Conservation (phyloP, 345 rosid genomes). For the Brassica cretica region DNA sequence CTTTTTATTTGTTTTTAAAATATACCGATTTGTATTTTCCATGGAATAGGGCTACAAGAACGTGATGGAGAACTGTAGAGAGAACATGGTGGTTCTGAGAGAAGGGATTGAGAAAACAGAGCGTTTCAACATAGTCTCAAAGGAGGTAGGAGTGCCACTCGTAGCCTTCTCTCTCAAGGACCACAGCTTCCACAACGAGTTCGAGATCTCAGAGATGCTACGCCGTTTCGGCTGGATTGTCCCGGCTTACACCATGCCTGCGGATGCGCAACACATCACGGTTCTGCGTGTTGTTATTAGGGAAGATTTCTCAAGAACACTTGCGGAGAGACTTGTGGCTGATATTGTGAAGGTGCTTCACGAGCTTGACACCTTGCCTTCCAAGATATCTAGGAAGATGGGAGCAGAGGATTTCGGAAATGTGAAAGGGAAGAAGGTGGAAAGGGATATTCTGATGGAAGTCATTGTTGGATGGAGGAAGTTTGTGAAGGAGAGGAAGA, state of each 20-base stretch:
- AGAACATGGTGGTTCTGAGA: slow-evolving; percentile 67
- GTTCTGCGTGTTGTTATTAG: slow-evolving; percentile 88
- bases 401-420: slow-evolving; percentile 14
- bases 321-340: slow-evolving; percentile 73
- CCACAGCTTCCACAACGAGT: slow-evolving; percentile 63
- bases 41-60: slow-evolving; percentile 65
- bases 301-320: slow-evolving; percentile 89
- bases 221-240: slow-evolving; percentile 96
- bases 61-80: slow-evolving; percentile 87
- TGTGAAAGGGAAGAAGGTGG: slow-evolving; percentile 45
- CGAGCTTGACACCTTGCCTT: slow-evolving; percentile 56
- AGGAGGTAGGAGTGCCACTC: slow-evolving; percentile 79
- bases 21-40: neutral
- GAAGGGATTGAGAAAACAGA: slow-evolving; percentile 77
- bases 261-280: slow-evolving; percentile 82
- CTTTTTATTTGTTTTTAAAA: neutral
- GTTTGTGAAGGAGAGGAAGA: slow-evolving; percentile 49
- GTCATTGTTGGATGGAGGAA: slow-evolving; percentile 60
- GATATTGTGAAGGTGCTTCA: slow-evolving; percentile 60
- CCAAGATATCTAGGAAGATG: slow-evolving; percentile 37
- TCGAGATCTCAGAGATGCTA: slow-evolving; percentile 73
- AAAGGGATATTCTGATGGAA: slow-evolving; percentile 49
- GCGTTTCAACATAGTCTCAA: slow-evolving; percentile 73
- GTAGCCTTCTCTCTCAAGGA: slow-evolving; percentile 91
- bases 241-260: slow-evolving; percentile 92